Evolutionary conservation across 1,284 basidiomycete genomes (phyloP).

Genomic region (Rhizoctonia solani): DNA sequence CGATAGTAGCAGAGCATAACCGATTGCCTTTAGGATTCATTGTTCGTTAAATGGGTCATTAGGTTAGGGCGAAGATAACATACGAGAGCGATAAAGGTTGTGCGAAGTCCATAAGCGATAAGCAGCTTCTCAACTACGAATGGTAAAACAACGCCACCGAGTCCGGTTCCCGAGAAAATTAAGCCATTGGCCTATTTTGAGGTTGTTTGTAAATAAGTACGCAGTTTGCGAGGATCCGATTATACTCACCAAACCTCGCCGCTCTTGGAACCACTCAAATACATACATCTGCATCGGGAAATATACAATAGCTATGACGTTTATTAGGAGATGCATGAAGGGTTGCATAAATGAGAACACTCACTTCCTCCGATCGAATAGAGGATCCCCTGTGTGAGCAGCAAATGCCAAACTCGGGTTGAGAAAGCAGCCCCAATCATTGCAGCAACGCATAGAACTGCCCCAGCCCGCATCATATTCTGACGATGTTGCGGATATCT

Average conservation of each 20-base stretch:
- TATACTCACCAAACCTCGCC: constrained; percentile 35
- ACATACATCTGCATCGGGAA: constrained; percentile 36
- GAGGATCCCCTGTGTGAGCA: constrained; percentile 38
- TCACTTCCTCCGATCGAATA: constrained; percentile 39
- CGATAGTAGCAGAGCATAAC: constrained; percentile 24
- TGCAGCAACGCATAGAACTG: constrained; percentile 33
- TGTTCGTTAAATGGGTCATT: background rate
- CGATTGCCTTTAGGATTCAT: constrained; percentile 14
- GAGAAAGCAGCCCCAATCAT: constrained; percentile 38
- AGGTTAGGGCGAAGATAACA: background rate
- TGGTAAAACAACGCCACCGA: constrained; percentile 37
- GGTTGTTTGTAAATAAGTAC: background rate
- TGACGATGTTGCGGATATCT: constrained; percentile 36
- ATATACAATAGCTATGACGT: constrained; percentile 35
- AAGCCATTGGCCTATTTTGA: constrained; percentile 33
- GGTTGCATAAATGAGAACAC: background rate
- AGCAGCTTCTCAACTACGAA: constrained; percentile 38
- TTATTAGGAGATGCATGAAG: background rate
- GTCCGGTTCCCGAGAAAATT: constrained; percentile 36
- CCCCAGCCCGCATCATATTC: constrained; percentile 36
- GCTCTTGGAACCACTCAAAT: constrained; percentile 35
- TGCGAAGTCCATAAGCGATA: constrained; percentile 31
- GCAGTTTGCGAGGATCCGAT: background rate
- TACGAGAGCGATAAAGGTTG: constrained; percentile 37
- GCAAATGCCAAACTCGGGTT: constrained; percentile 36